Base-by-base conservation (phyloP, 768 basidiomycete species). In the Cubamyces sp. region DNA sequence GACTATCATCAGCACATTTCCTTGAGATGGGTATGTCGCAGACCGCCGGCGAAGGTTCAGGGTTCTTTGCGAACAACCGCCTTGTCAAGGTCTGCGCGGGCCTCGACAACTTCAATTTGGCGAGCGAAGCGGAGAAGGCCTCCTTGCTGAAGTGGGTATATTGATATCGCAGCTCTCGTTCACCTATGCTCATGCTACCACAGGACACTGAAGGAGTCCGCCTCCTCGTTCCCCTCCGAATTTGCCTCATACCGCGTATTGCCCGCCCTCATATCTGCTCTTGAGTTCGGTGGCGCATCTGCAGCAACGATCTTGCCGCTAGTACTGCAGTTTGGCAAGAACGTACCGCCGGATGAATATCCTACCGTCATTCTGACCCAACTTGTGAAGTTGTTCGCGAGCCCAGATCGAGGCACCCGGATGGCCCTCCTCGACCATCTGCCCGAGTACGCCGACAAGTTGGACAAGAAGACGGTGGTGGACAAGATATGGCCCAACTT, bases 401-500 rank as follows among this genome's bases (percentile, higher is more conserved):
- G 90, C 66, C 91, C 95, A 0, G 97, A 99, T 74, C 84, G 97
- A 47, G 95, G 94, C 1, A 93, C 88, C 23, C 83, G 97, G 30
- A 96, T 99, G 90, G 96, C 94, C 5, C 76, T 99, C 49, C 81
- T 98, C 16, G 95, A 98, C 55, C 87, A 88, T 57, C 76, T 99
- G 39, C 78, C 85, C 2, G 88, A 92, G 57, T 98, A 93, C 69
- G 87, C 84, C 8, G 94, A 94, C 41, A 93, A 88, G 71, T 74
- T 99, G 56, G 94, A 97, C 70, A 88, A 90, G 71, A 91, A 87
- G 74, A 84, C 80, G 0, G 92, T 98, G 0, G 84, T 83, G 52
- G 92, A 96, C 45, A 92, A 92, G 69, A 83, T 99, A 18, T 99
- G 95, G 84, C 96, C 97, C 1, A 85, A 95, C 77, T 77, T 99